Percentiles rank a stretch among this genome's conserved stretches.
Conservation (phyloP, 2,329 filamentous ascomycete species). For the Fusarium brachygibbosum region DNA sequence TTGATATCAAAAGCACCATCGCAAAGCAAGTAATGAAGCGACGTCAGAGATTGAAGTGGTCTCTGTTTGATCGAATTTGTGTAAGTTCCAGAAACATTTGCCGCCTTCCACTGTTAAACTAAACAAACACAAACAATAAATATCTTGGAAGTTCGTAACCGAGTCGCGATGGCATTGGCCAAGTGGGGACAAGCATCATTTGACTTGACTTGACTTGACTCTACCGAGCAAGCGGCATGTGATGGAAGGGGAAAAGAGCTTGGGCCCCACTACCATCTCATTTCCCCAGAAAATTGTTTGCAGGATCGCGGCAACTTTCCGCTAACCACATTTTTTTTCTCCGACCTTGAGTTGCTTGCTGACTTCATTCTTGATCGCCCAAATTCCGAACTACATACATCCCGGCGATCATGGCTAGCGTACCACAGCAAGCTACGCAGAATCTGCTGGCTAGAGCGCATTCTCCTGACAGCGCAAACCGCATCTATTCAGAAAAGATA, state of each 20-base stretch:
- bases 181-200: constrained; percentile 42
- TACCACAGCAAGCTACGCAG: constrained; percentile 63
- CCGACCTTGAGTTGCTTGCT: background rate
- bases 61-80: constrained; percentile 15
- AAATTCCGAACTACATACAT: background rate
- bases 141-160: constrained; percentile 13
- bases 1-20: constrained; percentile 40
- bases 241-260: constrained; percentile 42
- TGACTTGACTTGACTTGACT: constrained; percentile 5
- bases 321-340: constrained; percentile 23
- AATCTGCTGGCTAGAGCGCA: constrained; percentile 83
- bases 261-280: constrained; percentile 36
- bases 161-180: constrained; percentile 43
- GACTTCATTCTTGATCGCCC: constrained; percentile 8
- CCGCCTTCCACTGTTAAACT: constrained; percentile 11
- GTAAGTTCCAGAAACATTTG: constrained; percentile 28
- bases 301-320: constrained; percentile 38
- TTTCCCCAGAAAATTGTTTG: constrained; percentile 40
- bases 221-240: constrained; percentile 48
- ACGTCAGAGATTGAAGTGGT: constrained; percentile 11
- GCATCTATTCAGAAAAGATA: constrained; percentile 86
- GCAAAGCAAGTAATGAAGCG: constrained; percentile 26
- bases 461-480: constrained; percentile 76
- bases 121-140: constrained; percentile 1
- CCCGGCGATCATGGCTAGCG: constrained; percentile 52